Base-by-base conservation (phyloP, 2,329 filamentous ascomycete genomes). In the Aspergillus fumigatus region DNA sequence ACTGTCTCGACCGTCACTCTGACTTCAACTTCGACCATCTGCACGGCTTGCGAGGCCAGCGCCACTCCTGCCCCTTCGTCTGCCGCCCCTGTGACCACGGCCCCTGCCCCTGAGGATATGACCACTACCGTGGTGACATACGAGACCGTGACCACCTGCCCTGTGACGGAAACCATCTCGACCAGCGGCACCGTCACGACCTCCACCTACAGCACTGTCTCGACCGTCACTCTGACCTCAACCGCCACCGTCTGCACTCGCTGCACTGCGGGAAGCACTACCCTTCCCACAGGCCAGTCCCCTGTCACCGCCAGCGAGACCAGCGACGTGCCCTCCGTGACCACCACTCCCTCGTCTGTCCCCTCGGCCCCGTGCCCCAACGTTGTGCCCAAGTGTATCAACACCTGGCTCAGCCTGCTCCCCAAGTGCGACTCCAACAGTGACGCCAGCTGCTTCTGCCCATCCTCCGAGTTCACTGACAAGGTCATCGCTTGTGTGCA, bases 371-470 rank as follows among this genome's bases (percentile, higher is more conserved):
- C 67, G 29, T 79, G 85, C 77, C 91, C 92, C 56, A 77, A 80
- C 26, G 83, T 92, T 50, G 87, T 97, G 51, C 92, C 93, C 61
- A 85, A 85, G 70, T 97, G 93, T 81, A 79, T 97, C 77, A 94
- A 93, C 84, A 95, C 92, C 68, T 97, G 91, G 90, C 77, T 96
- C 68, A 83, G 84, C 72, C 77, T 81, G 59, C 63, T 73, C 10
- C 83, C 88, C 51, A 79, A 83, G 70, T 97, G 93, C 84, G 82
- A 82, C 67, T 86, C 90, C 78, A 96, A 96, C 86, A 87, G 88
- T 47, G 90, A 96, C 70, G 77, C 82, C 58, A 76, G 78, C 63
- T 97, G 93, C 85, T 96, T 90, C 87, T 97, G 93, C 85, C 88
- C 89, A 65, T 83, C 88, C 70, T 74, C 82, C 59, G 78, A 84